Conservation (phyloP, 306 rosid genomes). For the Canavalia ensiformis region DNA sequence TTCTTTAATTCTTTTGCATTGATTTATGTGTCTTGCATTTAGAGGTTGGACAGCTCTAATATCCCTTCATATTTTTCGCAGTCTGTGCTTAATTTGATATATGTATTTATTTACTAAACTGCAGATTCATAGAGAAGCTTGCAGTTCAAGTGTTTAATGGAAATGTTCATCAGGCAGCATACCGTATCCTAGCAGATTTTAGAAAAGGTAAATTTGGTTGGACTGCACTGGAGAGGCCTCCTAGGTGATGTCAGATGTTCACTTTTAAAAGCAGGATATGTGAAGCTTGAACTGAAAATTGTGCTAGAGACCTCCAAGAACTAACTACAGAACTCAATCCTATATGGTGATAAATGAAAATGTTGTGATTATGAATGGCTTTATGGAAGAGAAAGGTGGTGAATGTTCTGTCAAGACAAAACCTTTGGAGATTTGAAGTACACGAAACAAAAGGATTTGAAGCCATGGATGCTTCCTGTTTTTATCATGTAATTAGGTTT, state of each 20-base stretch:
- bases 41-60: constrained; percentile 7
- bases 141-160: constrained; percentile 81
- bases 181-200: constrained; percentile 83
- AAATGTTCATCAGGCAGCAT: constrained; percentile 81
- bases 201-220: constrained; percentile 92
- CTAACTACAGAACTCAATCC: constrained; percentile 26
- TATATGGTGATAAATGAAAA: not conserved
- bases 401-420: constrained; percentile 9
- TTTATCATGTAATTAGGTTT: constrained; percentile 40
- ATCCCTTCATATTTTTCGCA: constrained; percentile 2
- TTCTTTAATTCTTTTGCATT: not conserved
- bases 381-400: constrained; percentile 30
- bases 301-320: constrained; percentile 18
- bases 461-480: constrained; percentile 30
- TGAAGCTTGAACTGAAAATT: constrained; percentile 17
- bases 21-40: constrained; percentile 11
- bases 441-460: constrained; percentile 33
- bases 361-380: constrained; percentile 34
- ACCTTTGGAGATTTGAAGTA: constrained; percentile 28
- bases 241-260: constrained; percentile 57
- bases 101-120: constrained; percentile 35
- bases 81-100: constrained; percentile 26
- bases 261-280: constrained; percentile 13
- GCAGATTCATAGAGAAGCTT: constrained; percentile 84
- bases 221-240: constrained; percentile 92